Evolutionary conservation across 2,329 filamentous ascomycete species (phyloP).

Genomic region (Fusarium zealandicum): DNA sequence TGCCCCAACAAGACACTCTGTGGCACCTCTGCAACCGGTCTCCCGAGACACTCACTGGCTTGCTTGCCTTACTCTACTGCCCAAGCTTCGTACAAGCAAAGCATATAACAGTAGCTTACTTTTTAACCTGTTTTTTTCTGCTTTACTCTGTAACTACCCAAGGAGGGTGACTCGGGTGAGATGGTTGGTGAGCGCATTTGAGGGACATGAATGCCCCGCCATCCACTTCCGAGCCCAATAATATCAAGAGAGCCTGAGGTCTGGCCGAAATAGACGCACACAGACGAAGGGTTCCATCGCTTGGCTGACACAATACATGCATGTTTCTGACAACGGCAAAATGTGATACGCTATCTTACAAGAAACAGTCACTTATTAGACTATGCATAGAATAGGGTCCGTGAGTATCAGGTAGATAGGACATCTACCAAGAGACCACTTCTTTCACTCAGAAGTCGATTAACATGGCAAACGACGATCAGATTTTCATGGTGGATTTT

Average conservation of each 20-base stretch:
- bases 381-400: too few relatives aligned
- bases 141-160: slow-evolving; percentile 1
- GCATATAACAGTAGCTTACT: not conserved
- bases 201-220: slow-evolving; percentile 2
- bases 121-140: slow-evolving; percentile 12
- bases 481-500: not conserved
- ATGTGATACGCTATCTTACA: not conserved
- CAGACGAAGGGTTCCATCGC: too few relatives aligned
- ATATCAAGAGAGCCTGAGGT: too few relatives aligned
- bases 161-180: too few relatives aligned
- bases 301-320: too few relatives aligned
- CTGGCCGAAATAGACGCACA: too few relatives aligned
- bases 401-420: not conserved
- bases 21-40: slow-evolving; percentile 3
- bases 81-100: not conserved
- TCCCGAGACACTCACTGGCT: not conserved
- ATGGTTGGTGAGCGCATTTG: slow-evolving; percentile 4
- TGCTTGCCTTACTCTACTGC: not conserved
- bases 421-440: not conserved
- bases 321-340: not conserved
- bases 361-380: too few relatives aligned
- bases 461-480: slow-evolving; percentile 7
- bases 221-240: slow-evolving; percentile 2
- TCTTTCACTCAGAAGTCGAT: not conserved
- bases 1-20: slow-evolving; percentile 31